A percentile compares a stretch with the other conserved stretches of the same genome.
These are phyloP conservation scores for Capsicum rhomboideum DNA, from an alignment of 257 asterid genomes.

Conservation along the genomic window DNA sequence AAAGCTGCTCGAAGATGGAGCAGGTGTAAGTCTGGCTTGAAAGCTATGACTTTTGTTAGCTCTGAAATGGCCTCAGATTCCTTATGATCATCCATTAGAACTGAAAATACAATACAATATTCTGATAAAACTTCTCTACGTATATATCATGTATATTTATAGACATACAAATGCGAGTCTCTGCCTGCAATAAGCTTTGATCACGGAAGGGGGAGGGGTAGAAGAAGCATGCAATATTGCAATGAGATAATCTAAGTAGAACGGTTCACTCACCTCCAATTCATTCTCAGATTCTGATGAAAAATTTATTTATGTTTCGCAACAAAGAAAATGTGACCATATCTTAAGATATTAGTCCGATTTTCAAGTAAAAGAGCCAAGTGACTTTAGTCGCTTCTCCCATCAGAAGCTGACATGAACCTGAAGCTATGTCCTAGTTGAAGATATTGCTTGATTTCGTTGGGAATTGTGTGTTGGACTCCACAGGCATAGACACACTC, in stretches of 20 bases:
- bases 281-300: too few relatives aligned
- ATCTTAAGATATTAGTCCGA: neutral
- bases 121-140: neutral
- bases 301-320: neutral
- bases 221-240: neutral
- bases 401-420: neutral
- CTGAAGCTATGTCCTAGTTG: neutral
- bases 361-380: neutral
- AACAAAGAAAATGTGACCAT: neutral
- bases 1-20: slow-evolving; percentile 96
- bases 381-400: neutral
- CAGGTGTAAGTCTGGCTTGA: slow-evolving; percentile 75
- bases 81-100: slow-evolving; percentile 87
- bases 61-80: slow-evolving; percentile 79
- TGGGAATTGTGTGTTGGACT: too few relatives aligned
- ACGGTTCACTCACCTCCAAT: too few relatives aligned
- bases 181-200: neutral
- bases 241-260: neutral
- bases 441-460: neutral
- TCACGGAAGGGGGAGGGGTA: neutral
- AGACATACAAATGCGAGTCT: neutral
- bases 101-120: slow-evolving; percentile 21
- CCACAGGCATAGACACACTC: neutral
- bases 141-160: neutral
- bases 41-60: slow-evolving; percentile 70